phyloP scores from a whole-genome alignment of 2,329 filamentous ascomycete genomes.

The Fusarium sp. region DNA sequence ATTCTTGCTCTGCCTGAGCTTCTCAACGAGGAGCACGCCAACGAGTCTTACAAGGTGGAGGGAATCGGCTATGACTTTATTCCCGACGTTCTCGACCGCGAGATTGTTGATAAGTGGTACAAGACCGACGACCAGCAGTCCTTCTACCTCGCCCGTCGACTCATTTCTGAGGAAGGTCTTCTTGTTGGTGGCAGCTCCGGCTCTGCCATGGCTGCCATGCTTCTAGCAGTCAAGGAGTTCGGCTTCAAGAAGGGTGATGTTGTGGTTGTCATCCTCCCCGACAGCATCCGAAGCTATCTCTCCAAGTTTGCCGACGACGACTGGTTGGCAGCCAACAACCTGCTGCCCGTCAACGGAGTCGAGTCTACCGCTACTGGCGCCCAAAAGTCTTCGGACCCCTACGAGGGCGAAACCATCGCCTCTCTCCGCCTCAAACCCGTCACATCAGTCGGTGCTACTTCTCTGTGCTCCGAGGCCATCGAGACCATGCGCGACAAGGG shows the following conservation, averaged over 20 bases:
- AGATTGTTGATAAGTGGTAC: conserved; percentile 92
- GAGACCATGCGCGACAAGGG: conserved; percentile 99
- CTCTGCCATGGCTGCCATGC: conserved; percentile 86
- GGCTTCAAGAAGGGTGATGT: conserved; percentile 85
- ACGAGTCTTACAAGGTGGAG: conserved; percentile 94
- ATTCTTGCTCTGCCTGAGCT: conserved; percentile 87
- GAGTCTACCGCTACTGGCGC: conserved; percentile 58
- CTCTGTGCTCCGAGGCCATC: conserved; percentile 85
- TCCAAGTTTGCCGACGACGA: conserved; percentile 99
- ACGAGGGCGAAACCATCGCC: conserved; percentile 81
- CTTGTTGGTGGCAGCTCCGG: conserved; percentile 94
- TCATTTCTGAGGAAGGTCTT: conserved; percentile 95
- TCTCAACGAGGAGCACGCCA: conserved; percentile 78
- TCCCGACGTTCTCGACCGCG: conserved; percentile 88
- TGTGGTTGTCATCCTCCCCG: conserved; percentile 90
- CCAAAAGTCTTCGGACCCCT: conserved; percentile 70
- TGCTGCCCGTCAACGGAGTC: conserved; percentile 73
- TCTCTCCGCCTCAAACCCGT: conserved; percentile 92
- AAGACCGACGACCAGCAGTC: conserved; percentile 96
- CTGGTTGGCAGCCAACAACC: conserved; percentile 96
- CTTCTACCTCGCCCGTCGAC: conserved; percentile 87
- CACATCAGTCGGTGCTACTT: conserved; percentile 80
- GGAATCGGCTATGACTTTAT: conserved; percentile 99
- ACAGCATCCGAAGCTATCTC: conserved; percentile 97
- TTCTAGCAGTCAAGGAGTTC: conserved; percentile 81